phyloP scores from a whole-genome alignment of 352 stramenopile genomes.

The Phytopythium mirpurense region DNA sequence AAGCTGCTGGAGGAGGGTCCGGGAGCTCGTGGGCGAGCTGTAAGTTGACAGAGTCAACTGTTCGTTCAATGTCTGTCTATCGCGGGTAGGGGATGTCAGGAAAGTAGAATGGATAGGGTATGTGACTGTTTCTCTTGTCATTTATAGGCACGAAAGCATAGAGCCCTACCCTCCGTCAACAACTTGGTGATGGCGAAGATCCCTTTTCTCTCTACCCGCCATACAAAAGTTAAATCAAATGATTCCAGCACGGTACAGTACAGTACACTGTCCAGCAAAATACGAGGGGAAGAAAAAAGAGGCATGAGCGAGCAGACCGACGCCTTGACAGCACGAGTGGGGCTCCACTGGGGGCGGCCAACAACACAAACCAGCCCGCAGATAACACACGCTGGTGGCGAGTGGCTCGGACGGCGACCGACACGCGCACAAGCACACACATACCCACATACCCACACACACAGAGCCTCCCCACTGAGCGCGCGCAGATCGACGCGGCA shows the following conservation, averaged over 20 bases:
- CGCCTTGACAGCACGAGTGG: no score
- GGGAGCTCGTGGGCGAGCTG: no score
- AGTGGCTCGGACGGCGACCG: neutral
- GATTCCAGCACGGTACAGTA: no score
- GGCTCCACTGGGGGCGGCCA: no score
- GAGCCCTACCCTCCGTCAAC: neutral
- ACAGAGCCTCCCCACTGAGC: neutral
- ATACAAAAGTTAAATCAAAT: neutral
- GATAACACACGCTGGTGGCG: neutral
- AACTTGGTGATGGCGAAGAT: neutral
- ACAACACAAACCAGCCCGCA: neutral
- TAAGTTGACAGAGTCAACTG: no score
- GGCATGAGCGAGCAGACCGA: neutral
- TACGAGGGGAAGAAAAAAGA: neutral
- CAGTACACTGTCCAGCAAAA: neutral
- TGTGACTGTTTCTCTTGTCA: neutral
- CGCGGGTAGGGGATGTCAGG: conserved; percentile 1
- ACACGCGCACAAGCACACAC: no score
- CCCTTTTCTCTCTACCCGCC: neutral
- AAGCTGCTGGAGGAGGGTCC: no score
- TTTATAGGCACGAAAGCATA: neutral
- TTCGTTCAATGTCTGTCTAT: neutral
- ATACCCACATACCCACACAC: no score
- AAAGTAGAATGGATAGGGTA: neutral
- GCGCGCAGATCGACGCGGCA: neutral